Base-by-base conservation (phyloP, 108 stramenopile species). In the Phaeodactylum tricornutum region DNA sequence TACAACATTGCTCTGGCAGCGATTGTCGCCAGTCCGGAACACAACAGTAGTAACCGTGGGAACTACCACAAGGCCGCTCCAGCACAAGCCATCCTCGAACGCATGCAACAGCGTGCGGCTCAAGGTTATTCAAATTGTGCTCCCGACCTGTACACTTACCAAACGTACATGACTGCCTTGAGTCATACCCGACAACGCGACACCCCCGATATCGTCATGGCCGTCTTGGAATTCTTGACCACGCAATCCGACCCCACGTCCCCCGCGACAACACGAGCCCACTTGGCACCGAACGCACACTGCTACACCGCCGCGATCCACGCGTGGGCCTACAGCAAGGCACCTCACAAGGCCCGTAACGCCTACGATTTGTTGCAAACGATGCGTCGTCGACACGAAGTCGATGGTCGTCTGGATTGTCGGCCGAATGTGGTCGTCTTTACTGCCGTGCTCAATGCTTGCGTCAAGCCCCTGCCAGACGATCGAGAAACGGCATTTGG, bases 401-500 rank as follows among this genome's bases (percentile, higher is more conserved):
- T 24, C 3, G 48, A 55, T 12, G 43, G 58, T n/a, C 33, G 31
- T 11, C 29, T 57, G 6, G 28, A 47, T 7, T n/a, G 55, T 2
- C 66, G 57, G 37, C 80, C 80, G 0, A 81, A 72, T 48, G 64
- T 68, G 24, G 61, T 74, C 11, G 61, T 60, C 24, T 81, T 59
- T 47, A 81, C 76, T 19, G 55, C 80, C 11, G 80, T 81, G 4
- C 41, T 81, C 46, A 81, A 81, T 48, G 80, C 80, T 0, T 81
- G 80, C 37, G 75, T 75, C n/a, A 61, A 66, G 31, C 57, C 80
- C 0, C 55, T 62, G 26, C 57, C 58, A 29, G 28, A 54, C 11
- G 71, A 79, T 53, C 61, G 60, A 24, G 66, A 68, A 38, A 49
- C 54, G 38, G 50, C 61, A 5, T 69, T 73, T 41, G 33, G 26